These are phyloP conservation scores for Thraustochytrium sp. DNA, from an alignment of 352 stramenopile species.

Conservation along the genomic window DNA sequence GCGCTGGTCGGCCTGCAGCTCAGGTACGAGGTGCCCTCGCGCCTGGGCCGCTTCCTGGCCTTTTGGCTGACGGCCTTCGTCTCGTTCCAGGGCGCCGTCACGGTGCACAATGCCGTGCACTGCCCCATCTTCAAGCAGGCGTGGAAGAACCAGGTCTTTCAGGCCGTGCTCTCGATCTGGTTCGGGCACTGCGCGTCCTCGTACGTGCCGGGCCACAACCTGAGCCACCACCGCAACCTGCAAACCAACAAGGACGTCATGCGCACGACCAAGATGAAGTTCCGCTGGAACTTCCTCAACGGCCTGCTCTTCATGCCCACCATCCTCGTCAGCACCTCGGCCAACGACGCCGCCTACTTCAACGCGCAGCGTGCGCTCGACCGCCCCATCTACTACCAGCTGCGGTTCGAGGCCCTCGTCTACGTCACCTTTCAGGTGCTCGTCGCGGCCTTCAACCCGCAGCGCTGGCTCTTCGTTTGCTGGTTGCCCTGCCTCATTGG, in stretches of 20 bases:
- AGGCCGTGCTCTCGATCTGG: conserved; percentile 29
- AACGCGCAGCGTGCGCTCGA: conserved; percentile 2
- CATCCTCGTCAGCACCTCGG: conserved; percentile 1
- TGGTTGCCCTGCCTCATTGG: conserved; percentile 34
- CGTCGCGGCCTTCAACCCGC: neutral
- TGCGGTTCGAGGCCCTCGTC: conserved; percentile 22
- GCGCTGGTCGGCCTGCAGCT: conserved; percentile 9
- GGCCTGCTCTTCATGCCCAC: conserved; percentile 42
- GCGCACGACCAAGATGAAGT: conserved; percentile 43
- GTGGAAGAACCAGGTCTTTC: conserved; percentile 38
- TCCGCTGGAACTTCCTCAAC: conserved; percentile 40
- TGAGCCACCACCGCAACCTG: conserved; percentile 39
- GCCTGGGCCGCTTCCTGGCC: neutral
- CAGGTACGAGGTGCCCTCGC: neutral
- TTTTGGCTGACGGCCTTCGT: conserved; percentile 13
- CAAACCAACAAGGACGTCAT: conserved; percentile 35
- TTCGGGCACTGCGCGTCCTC: conserved; percentile 39
- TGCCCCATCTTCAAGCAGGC: conserved; percentile 32
- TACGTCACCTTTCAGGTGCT: conserved; percentile 31
- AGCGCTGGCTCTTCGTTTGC: conserved; percentile 15
- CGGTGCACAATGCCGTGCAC: conserved; percentile 37
- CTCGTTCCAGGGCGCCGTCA: conserved; percentile 25
- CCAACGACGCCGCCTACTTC: conserved; percentile 41
- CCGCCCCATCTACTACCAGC: conserved; percentile 34
- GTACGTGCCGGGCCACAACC: conserved; percentile 38